phyloP scores from a whole-genome alignment of 2,329 filamentous ascomycete species.

The Aspergillus sclerotialis region DNA sequence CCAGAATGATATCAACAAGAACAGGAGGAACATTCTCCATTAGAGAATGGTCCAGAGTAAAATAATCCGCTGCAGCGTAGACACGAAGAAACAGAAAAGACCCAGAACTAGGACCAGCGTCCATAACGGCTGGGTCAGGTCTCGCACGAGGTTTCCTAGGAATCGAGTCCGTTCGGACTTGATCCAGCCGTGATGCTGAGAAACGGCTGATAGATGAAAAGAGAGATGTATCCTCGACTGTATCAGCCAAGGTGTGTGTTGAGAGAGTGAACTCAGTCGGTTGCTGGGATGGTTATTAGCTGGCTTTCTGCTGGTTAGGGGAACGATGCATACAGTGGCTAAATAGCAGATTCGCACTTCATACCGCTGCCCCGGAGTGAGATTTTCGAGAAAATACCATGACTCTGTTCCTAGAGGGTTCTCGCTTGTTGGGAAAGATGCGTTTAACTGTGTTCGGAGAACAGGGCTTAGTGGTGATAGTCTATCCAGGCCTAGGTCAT shows the following conservation, averaged over 20 bases:
- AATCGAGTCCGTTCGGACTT: constrained; percentile 12
- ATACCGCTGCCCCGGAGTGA: constrained; percentile 70
- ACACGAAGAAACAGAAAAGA: constrained; percentile 68
- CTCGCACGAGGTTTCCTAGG: constrained; percentile 3
- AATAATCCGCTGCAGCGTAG: constrained; percentile 75
- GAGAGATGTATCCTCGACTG: constrained; percentile 57
- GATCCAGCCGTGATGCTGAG: constrained; percentile 45
- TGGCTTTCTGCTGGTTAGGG: constrained; percentile 5
- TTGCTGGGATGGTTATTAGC: constrained; percentile 52
- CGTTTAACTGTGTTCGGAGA: constrained; percentile 58
- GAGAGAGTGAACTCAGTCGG: constrained; percentile 71
- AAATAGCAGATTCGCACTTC: constrained; percentile 92
- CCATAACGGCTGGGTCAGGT: constrained; percentile 2
- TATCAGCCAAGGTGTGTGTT: constrained; percentile 54
- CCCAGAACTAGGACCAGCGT: constrained; percentile 18
- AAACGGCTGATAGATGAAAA: constrained; percentile 59
- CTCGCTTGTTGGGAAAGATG: constrained; percentile 57
- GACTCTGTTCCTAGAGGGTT: constrained; percentile 54
- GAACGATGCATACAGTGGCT: constrained; percentile 64
- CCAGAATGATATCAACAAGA: constrained; percentile 72
- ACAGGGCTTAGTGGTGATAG: constrained; percentile 53
- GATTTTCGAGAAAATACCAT: constrained; percentile 70
- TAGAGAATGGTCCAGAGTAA: constrained; percentile 62
- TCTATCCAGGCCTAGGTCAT: constrained; percentile 56
- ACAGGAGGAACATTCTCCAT: constrained; percentile 72